Base-by-base conservation (phyloP, 345 rosid genomes). In the Eucalyptus rudis region DNA sequence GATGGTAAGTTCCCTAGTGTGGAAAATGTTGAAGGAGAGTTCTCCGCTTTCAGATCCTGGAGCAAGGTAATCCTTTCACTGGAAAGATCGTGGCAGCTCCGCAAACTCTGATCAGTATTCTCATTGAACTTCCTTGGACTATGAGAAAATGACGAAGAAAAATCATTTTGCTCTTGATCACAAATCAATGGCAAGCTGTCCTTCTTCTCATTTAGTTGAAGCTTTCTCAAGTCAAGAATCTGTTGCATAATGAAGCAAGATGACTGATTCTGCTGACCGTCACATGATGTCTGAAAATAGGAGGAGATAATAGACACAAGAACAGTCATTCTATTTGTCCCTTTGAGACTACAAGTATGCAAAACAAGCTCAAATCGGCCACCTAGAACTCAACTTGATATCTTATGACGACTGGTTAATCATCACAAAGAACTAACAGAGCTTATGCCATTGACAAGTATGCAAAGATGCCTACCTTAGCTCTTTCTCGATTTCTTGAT, bases 211-310 rank as follows among this genome's bases (percentile, higher is more conserved):
- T 59, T 92, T 16, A 93, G 94, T 90, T 93, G 95, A 92, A 95
- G 92, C 91, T 89, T 93, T 91, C 94, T 92, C 92, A 95, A 87
- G 89, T 95, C 95, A 88, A 95, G 95, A 92, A 97, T 95, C 93
- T 97, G 98, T 89, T 92, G 96, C 93, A 94, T 86, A 89, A 95
- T 92, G 89, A 90, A 92, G 88, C 93, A 89, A 64, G 90, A 86
- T 27, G 88, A 86, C 50, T 52, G 89, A 14, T 87, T 84, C 87
- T 88, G 89, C 87, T 68, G 89, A 62, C 90, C 86, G 40, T 88
- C 86, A 31, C 24, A 15, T 66, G 89, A 89, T 88, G 71, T 87
- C 94, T 95, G 94, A 89, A 92, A 87, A 64, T 87, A 49, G 40
- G 89, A 80, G 84, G 88, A 50, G 76, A 81, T 20, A 51, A 86